Evolutionary conservation across 768 basidiomycete species (phyloP).

Genomic region (Astraeus odoratus): DNA sequence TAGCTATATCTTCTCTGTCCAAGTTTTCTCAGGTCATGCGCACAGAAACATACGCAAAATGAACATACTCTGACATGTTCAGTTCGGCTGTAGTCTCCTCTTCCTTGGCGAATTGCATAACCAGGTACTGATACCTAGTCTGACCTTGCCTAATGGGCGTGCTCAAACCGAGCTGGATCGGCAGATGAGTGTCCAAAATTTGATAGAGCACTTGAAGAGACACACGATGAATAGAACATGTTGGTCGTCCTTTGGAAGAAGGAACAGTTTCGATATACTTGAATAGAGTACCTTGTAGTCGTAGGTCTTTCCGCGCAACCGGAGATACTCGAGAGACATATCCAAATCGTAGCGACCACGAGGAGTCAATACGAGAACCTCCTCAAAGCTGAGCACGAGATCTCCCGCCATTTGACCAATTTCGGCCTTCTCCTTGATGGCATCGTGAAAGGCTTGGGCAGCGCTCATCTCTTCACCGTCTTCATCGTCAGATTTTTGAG

Average conservation of each 20-base stretch:
- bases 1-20: conserved; percentile 63
- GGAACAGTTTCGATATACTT: conserved; percentile 82
- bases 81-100: conserved; percentile 96
- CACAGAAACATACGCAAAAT: not conserved
- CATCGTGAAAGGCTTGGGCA: conserved; percentile 94
- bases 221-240: conserved; percentile 92
- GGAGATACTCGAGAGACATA: conserved; percentile 92
- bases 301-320: conserved; percentile 96
- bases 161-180: conserved; percentile 74
- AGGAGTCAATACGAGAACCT: conserved; percentile 90
- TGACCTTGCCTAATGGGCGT: conserved; percentile 97
- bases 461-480: conserved; percentile 81
- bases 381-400: conserved; percentile 89
- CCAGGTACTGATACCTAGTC: conserved; percentile 94
- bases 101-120: conserved; percentile 96
- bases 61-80: conserved; percentile 81
- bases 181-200: conserved; percentile 5
- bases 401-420: conserved; percentile 90
- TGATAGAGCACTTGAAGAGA: conserved; percentile 5
- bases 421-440: conserved; percentile 93
- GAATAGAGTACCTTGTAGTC: conserved; percentile 96
- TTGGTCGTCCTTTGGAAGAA: conserved; percentile 93
- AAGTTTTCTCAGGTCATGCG: not conserved
- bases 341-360: conserved; percentile 97
- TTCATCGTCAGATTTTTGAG: conserved; percentile 58